Conservation (phyloP, 2,329 filamentous ascomycete genomes). For the Aspergillus carbonarius region DNA sequence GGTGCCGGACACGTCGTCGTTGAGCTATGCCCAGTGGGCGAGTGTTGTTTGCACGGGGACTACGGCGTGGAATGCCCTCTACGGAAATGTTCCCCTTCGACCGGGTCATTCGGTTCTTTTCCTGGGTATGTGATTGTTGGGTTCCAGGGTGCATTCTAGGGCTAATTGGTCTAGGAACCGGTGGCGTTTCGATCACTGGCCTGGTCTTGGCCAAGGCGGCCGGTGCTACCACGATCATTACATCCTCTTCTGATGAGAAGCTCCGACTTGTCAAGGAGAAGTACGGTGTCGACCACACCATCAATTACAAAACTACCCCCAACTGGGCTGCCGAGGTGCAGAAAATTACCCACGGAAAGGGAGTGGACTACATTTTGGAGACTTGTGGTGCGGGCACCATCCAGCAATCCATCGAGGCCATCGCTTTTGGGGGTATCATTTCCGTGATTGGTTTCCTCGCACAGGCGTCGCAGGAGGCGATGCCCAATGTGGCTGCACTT, state of each 20-base stretch:
- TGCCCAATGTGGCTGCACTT: conserved; percentile 8
- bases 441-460: conserved; percentile 5
- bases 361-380: background rate
- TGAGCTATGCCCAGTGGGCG: conserved; percentile 33
- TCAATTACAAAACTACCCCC: conserved; percentile 38
- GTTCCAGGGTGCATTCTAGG: too few species aligned
- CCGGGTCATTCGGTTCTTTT: conserved; percentile 15
- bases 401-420: conserved; percentile 24
- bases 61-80: conserved; percentile 47
- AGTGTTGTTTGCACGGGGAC: conserved; percentile 39
- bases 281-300: conserved; percentile 40
- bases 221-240: conserved; percentile 46
- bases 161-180: conserved; percentile 39
- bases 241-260: conserved; percentile 44
- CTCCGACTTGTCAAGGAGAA: conserved; percentile 26
- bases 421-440: conserved; percentile 2
- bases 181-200: conserved; percentile 42
- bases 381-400: conserved; percentile 32
- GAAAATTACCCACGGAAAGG: background rate
- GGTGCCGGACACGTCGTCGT: conserved; percentile 28
- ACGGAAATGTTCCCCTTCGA: conserved; percentile 29
- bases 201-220: conserved; percentile 45
- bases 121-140: conserved; percentile 21
- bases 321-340: conserved; percentile 1
- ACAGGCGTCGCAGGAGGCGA: background rate